Conservation (phyloP, 305 asterid species). For the Nicotiana rustica region DNA sequence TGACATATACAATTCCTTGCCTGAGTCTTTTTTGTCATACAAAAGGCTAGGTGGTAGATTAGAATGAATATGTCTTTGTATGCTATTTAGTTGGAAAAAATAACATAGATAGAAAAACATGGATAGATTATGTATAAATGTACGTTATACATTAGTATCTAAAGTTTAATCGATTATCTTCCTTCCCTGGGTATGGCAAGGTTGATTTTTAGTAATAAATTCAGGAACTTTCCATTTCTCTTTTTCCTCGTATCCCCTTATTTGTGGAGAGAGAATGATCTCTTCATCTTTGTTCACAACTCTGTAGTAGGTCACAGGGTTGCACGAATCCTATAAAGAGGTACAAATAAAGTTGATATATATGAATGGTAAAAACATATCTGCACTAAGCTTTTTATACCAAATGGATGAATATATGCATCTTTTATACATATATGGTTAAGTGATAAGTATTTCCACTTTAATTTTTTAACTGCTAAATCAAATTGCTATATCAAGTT, state of each 20-base stretch:
- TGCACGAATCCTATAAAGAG: background rate
- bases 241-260: background rate
- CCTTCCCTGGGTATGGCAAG: background rate
- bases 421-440: too few relatives aligned
- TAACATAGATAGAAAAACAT: background rate
- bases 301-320: too few relatives aligned
- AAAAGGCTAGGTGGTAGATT: background rate
- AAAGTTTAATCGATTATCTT: background rate
- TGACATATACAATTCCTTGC: background rate
- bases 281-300: background rate
- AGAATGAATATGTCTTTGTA: background rate
- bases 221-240: background rate
- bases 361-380: too few relatives aligned
- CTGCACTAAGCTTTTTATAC: too few relatives aligned
- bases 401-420: too few relatives aligned
- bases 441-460: too few relatives aligned
- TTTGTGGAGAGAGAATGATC: conserved; percentile 8
- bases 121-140: background rate
- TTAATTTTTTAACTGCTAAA: too few relatives aligned
- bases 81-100: background rate
- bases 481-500: too few relatives aligned
- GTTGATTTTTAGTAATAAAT: background rate
- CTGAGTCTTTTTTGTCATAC: background rate
- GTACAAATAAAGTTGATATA: background rate
- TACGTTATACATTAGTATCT: conserved; percentile 1